These are phyloP conservation scores for Erysimum cheiri DNA, from an alignment of 441 rosid genomes.

Conservation along the genomic window DNA sequence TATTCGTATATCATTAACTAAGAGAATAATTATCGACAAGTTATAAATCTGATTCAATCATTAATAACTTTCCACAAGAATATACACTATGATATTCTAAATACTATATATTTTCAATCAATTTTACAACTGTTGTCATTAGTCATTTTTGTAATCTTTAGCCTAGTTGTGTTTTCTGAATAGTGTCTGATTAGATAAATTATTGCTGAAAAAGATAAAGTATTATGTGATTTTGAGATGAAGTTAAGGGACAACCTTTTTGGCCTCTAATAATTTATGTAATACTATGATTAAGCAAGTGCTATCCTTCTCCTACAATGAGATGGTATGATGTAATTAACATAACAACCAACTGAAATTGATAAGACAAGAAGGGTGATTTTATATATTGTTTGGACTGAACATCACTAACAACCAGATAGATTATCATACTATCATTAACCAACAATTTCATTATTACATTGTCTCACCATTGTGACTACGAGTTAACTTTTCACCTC, in stretches of 20 bases:
- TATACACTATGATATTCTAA: background rate
- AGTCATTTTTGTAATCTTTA: background rate
- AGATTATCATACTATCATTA: conserved; percentile 20
- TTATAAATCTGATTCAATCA: conserved; percentile 11
- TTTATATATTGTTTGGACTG: conserved; percentile 28
- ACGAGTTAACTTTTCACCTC: background rate
- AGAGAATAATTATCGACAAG: background rate
- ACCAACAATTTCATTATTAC: background rate
- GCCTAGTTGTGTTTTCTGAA: background rate
- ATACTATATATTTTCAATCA: no score
- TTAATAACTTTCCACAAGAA: background rate
- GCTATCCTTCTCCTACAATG: conserved; percentile 5
- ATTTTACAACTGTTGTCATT: background rate
- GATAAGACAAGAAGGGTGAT: no score
- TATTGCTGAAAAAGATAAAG: no score
- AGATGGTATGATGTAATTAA: conserved; percentile 25
- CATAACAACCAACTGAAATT: conserved; percentile 34
- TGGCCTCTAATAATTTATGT: conserved; percentile 25
- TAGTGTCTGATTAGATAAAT: background rate
- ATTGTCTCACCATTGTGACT: background rate
- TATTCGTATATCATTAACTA: background rate
- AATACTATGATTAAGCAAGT: conserved; percentile 19
- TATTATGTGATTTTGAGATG: background rate
- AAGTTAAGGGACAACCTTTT: conserved; percentile 19
- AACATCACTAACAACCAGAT: conserved; percentile 38